A percentile compares a stretch with the other conserved stretches of the same genome.
Evolutionary conservation across 768 basidiomycete genomes (phyloP).

Genomic region (Suillus ampliporus): DNA sequence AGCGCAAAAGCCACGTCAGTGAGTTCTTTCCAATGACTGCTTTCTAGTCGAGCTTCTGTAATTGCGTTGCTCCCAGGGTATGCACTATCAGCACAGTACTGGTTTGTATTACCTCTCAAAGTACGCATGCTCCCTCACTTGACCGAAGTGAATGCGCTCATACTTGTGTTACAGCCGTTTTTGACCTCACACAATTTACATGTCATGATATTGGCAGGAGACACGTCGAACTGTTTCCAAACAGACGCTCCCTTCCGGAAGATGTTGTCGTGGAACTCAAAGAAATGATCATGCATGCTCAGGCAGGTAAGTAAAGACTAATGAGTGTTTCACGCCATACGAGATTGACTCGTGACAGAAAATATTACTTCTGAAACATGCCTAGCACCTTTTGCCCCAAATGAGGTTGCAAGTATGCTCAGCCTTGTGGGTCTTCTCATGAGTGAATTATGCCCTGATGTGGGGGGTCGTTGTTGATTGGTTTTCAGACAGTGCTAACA

Average conservation of each 20-base stretch:
- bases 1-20: constrained; percentile 47
- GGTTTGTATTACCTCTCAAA: constrained; percentile 17
- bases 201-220: neutral
- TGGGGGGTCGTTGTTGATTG: neutral
- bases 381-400: constrained; percentile 40
- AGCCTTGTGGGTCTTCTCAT: constrained; percentile 35
- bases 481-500: neutral
- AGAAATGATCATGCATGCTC: constrained; percentile 9
- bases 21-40: constrained; percentile 16
- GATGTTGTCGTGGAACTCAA: constrained; percentile 7
- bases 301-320: constrained; percentile 6
- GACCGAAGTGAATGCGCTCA: neutral
- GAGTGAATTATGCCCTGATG: constrained; percentile 31
- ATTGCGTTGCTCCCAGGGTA: constrained; percentile 14
- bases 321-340: neutral
- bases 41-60: neutral
- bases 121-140: neutral
- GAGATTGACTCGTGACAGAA: constrained; percentile 33
- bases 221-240: constrained; percentile 15
- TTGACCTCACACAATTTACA: no score
- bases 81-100: constrained; percentile 34
- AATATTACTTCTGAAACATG: constrained; percentile 43
- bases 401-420: constrained; percentile 44
- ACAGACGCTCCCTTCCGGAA: constrained; percentile 26
- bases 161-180: neutral